Evolutionary conservation across 2,329 filamentous ascomycete species (phyloP), one percentile per base, ranked within the genome.

Genomic region (Emericellopsis atlantica): DNA sequence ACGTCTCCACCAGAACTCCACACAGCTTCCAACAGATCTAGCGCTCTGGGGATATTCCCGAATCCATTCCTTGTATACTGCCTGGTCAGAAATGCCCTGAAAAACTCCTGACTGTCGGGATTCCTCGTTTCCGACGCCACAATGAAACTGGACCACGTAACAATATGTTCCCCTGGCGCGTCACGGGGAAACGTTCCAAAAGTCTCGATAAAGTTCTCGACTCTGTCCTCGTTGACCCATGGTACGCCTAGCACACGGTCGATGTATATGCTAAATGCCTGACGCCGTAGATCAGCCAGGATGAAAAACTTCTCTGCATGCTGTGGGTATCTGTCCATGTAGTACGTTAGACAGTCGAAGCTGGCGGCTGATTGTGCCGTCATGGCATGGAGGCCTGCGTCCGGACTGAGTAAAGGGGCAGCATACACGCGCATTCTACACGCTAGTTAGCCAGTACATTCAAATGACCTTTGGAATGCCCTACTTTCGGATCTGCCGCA

Each of bases 401-500:
- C 26, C 2, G 21, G 36, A 24, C 36, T 34, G 10, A 38, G 36
- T 6, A 42, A 32, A 10, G 40, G 40, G 15, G 40, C 40, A 6
- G 40, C 40, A 21, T 39, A 42, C 3, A 39, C 29, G n/a, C 36
- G 15, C 36, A 42, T 39, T 16, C 40, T 42, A 21, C 6, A n/a
- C 2, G 4, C 4, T 22, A 1, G 34, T 36, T 18, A 36, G 34
- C 34, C 18, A 32, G 18, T 5, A 21, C 18, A 21, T 21, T 21
- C 18, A 21, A 21, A 5, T 5, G 18, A 5, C 18, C 18, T 12
- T 32, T 12, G n/a, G 6, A 0, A 2, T 23, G 38, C 43, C 52
- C 42, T 34, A 55, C 53, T 55, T 55, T 39, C 50, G 43, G 9
- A 54, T 42, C n/a, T 55, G 51, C 0, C 50, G 42, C 40, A 52